A percentile compares a stretch with the other conserved stretches of the same genome.
phyloP scores from a whole-genome alignment of 805 yeast genomes.

The Wickerhamiella vanderwaltii region DNA sequence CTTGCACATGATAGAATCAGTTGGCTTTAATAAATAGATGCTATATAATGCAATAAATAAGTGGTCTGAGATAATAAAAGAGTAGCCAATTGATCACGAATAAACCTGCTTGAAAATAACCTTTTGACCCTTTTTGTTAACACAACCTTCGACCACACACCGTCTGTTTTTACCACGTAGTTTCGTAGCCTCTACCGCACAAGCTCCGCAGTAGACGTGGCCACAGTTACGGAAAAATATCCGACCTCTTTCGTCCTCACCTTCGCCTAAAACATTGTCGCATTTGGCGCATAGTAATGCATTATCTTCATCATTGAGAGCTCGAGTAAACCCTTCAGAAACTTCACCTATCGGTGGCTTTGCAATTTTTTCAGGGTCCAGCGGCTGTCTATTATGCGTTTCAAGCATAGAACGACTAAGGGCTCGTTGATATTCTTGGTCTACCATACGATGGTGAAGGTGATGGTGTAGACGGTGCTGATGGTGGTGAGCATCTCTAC shows the following conservation, averaged over 20 bases:
- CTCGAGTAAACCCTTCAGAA: slow-evolving; percentile 20
- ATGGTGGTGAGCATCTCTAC: neutral
- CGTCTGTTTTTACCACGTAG: neutral
- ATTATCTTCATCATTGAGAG: slow-evolving; percentile 26
- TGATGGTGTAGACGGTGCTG: neutral
- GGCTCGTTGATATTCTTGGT: neutral
- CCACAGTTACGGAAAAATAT: slow-evolving; percentile 65
- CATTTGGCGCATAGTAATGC: slow-evolving; percentile 52
- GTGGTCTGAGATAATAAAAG: too few relatives aligned
- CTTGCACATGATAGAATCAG: too few relatives aligned
- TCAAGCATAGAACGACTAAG: slow-evolving; percentile 6
- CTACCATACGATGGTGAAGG: neutral
- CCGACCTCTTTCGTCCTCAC: slow-evolving; percentile 4
- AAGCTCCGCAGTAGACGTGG: slow-evolving; percentile 76
- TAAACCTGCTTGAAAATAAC: slow-evolving; percentile 7
- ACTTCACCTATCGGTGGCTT: slow-evolving; percentile 1
- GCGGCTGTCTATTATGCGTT: neutral
- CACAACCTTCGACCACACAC: slow-evolving; percentile 9
- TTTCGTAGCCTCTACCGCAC: slow-evolving; percentile 33
- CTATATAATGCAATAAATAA: too few relatives aligned
- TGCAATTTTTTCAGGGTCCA: neutral
- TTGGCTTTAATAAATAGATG: too few relatives aligned
- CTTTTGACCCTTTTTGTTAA: neutral
- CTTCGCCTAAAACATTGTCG: slow-evolving; percentile 52
- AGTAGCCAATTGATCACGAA: too few relatives aligned